Evolutionary conservation across 441 rosid genomes (phyloP).

Genomic region (Francoa sonchifolia): DNA sequence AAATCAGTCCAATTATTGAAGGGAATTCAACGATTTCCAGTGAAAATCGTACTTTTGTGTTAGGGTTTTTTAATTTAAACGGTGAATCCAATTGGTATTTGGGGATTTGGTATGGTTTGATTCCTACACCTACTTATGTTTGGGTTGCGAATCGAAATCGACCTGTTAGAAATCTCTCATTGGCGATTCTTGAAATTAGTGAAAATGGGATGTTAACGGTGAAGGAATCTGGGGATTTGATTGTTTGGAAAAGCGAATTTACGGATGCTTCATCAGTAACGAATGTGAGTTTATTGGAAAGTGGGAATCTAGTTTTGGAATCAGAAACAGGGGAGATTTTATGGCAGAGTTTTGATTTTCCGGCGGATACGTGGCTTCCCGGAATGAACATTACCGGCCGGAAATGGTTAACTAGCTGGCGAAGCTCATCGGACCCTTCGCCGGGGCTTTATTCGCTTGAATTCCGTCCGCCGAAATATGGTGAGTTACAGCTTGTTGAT

Average conservation of each 20-base stretch:
- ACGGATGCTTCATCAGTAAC: conserved; percentile 23
- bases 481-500: conserved; percentile 49
- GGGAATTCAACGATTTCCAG: conserved; percentile 43
- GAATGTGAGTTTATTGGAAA: conserved; percentile 23
- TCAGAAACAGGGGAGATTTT: conserved; percentile 23
- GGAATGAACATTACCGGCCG: conserved; percentile 47
- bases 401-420: conserved; percentile 42
- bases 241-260: conserved; percentile 53
- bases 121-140: conserved; percentile 38
- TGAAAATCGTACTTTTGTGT: conserved; percentile 28
- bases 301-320: conserved; percentile 45
- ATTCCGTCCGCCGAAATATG: conserved; percentile 29
- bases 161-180: conserved; percentile 25
- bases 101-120: conserved; percentile 62
- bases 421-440: conserved; percentile 43
- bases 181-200: conserved; percentile 27
- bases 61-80: conserved; percentile 51
- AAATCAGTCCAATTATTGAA: too few species aligned
- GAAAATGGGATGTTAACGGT: conserved; percentile 31
- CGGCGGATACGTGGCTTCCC: conserved; percentile 81
- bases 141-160: conserved; percentile 77
- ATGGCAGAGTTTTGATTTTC: conserved; percentile 77
- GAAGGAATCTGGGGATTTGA: conserved; percentile 14
- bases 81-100: conserved; percentile 41
- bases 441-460: conserved; percentile 47